Evolutionary conservation across 176 grass and related monocot genomes (phyloP).

Genomic region (Alloteropsis semialata): DNA sequence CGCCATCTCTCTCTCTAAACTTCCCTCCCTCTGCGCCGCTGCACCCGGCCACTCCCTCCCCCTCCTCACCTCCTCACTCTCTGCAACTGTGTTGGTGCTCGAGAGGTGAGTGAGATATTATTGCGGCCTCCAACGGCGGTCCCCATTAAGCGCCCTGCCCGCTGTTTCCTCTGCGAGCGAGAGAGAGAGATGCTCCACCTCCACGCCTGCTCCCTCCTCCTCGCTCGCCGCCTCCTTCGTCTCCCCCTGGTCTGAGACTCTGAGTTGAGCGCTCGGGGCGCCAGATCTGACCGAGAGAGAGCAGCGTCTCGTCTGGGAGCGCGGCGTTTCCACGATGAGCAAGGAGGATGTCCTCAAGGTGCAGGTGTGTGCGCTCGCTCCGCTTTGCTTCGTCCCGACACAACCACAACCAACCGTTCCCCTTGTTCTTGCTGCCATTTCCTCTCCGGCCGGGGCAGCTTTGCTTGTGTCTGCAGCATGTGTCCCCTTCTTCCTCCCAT

Average conservation of each 20-base stretch:
- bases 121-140: neutral
- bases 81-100: neutral
- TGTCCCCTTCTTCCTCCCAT: neutral
- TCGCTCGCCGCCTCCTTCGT: neutral
- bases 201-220: neutral
- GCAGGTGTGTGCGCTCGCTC: conserved; percentile 26
- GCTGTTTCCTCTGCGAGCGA: neutral
- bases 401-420: neutral
- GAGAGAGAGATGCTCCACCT: neutral
- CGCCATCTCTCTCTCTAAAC: neutral
- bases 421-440: neutral
- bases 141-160: neutral
- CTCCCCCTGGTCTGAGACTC: neutral
- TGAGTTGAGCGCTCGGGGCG: neutral
- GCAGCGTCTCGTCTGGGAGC: neutral
- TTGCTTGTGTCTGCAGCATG: neutral
- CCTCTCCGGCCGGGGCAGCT: neutral
- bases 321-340: conserved; percentile 38
- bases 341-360: conserved; percentile 56
- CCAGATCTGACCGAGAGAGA: neutral
- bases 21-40: neutral
- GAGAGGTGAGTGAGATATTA: neutral
- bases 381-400: neutral
- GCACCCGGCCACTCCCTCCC: neutral
- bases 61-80: neutral